Percentiles rank a stretch among this genome's conserved stretches.
Conservation (phyloP, 768 basidiomycete species). For the Boletus patriciae region DNA sequence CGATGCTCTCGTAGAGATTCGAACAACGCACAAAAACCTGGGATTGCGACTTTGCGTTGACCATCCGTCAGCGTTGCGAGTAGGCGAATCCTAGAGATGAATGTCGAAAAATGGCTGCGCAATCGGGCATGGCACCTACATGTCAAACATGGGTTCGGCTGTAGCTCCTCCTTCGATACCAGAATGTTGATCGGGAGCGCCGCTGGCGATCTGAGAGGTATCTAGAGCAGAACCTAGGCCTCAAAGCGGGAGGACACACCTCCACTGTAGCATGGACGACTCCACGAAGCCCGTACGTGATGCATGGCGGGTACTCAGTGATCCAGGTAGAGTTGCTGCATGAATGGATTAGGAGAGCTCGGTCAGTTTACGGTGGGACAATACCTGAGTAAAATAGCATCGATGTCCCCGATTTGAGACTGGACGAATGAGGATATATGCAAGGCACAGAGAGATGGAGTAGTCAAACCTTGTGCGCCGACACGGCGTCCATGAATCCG, state of each 20-base stretch:
- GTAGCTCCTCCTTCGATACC: constrained; percentile 91
- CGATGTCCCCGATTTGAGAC: constrained; percentile 82
- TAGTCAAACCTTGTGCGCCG: constrained; percentile 62
- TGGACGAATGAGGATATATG: constrained; percentile 29
- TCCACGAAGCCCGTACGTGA: constrained; percentile 93
- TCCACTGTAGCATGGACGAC: constrained; percentile 86
- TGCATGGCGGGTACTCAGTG: constrained; percentile 85
- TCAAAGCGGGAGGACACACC: constrained; percentile 38
- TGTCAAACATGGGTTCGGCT: constrained; percentile 90
- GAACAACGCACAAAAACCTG: constrained; percentile 73
- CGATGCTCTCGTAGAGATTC: background rate
- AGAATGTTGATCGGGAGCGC: constrained; percentile 83
- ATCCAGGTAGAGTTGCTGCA: constrained; percentile 97
- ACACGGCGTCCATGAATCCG: constrained; percentile 80
- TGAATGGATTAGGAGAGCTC: background rate
- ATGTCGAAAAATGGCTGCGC: background rate
- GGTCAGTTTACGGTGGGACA: background rate
- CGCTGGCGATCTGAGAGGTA: constrained; percentile 58
- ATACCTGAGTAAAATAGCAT: constrained; percentile 86
- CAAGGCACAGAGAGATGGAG: background rate
- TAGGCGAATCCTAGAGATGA: constrained; percentile 62
- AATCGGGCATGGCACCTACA: constrained; percentile 46
- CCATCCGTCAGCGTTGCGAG: constrained; percentile 68
- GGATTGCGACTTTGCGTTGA: constrained; percentile 62
- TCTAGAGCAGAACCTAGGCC: background rate